phyloP scores from a whole-genome alignment of 2,329 filamentous ascomycete genomes.

The Aspergillus unguis region DNA sequence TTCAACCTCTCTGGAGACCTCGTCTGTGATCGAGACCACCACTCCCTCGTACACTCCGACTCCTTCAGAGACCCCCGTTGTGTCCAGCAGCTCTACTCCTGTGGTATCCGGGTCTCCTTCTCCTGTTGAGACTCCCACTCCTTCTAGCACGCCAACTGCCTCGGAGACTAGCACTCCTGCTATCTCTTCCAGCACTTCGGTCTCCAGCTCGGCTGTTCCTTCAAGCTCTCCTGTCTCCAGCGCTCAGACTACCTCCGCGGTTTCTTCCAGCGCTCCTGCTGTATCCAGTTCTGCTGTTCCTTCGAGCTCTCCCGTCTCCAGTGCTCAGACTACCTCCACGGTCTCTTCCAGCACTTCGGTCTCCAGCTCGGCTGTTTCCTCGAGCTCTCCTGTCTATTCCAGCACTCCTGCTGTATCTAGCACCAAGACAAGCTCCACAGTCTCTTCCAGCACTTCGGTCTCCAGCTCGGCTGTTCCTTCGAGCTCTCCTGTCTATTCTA shows the following conservation, averaged over 20 bases:
- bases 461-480: constrained; percentile 3
- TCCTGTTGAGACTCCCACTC: background rate
- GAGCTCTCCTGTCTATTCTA: background rate
- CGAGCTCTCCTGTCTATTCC: background rate
- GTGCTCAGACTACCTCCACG: background rate
- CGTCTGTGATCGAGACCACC: background rate
- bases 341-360: background rate
- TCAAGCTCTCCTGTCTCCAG: no score
- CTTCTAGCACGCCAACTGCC: background rate
- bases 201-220: background rate
- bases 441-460: background rate
- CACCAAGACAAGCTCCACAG: constrained; percentile 9
- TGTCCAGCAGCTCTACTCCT: background rate
- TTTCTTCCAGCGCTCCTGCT: constrained; percentile 2
- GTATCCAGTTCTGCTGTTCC: background rate
- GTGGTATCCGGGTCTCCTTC: background rate
- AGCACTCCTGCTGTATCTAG: constrained; percentile 7
- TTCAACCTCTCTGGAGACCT: background rate
- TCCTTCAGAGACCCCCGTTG: background rate
- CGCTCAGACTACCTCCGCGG: background rate
- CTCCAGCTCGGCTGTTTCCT: background rate
- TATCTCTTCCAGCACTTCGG: constrained; percentile 2
- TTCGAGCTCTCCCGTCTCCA: background rate
- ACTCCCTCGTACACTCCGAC: background rate
- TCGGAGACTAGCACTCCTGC: background rate